These are phyloP conservation scores for Fusarium napiforme DNA, from an alignment of 2,329 filamentous ascomycete genomes.

Conservation along the genomic window DNA sequence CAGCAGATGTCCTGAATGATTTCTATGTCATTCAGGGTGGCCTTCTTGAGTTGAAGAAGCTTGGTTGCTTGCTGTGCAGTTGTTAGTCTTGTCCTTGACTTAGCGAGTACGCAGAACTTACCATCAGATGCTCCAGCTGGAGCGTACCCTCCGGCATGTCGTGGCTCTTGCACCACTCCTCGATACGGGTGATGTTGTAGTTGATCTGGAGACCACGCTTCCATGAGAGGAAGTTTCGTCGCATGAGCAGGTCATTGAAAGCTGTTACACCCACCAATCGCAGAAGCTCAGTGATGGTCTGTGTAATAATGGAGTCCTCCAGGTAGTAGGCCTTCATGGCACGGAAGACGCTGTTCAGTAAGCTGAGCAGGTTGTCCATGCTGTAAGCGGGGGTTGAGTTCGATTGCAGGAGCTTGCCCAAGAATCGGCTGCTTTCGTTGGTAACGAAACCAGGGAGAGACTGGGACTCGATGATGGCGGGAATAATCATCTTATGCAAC, in stretches of 20 bases:
- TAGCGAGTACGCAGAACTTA: conserved; percentile 51
- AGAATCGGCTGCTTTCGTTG: conserved; percentile 97
- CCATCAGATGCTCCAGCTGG: conserved; percentile 98
- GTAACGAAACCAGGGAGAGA: conserved; percentile 98
- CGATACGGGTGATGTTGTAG: conserved; percentile 99
- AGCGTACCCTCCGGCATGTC: conserved; percentile 99
- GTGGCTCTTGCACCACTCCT: conserved; percentile 99
- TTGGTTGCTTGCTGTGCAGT: conserved; percentile 87
- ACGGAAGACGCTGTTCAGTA: conserved; percentile 97
- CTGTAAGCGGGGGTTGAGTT: conserved; percentile 95
- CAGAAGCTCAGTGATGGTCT: conserved; percentile 93
- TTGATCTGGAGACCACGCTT: conserved; percentile 99
- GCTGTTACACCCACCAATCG: conserved; percentile 95
- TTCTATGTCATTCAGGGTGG: conserved; percentile 97
- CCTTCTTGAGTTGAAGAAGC: conserved; percentile 97
- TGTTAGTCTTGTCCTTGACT: conserved; percentile 41
- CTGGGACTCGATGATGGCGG: conserved; percentile 98
- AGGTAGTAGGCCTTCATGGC: conserved; percentile 99
- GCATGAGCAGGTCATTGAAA: conserved; percentile 98
- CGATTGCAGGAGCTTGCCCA: conserved; percentile 93
- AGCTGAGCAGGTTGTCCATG: conserved; percentile 97
- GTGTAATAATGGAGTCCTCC: conserved; percentile 94
- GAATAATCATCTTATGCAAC: conserved; percentile 99
- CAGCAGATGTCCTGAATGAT: conserved; percentile 99
- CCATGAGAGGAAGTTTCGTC: conserved; percentile 98